Evolutionary conservation across 2,329 filamentous ascomycete genomes (phyloP), one percentile per base, ranked within the genome.

Genomic region (Hymenotorrendiella dingleyae): DNA sequence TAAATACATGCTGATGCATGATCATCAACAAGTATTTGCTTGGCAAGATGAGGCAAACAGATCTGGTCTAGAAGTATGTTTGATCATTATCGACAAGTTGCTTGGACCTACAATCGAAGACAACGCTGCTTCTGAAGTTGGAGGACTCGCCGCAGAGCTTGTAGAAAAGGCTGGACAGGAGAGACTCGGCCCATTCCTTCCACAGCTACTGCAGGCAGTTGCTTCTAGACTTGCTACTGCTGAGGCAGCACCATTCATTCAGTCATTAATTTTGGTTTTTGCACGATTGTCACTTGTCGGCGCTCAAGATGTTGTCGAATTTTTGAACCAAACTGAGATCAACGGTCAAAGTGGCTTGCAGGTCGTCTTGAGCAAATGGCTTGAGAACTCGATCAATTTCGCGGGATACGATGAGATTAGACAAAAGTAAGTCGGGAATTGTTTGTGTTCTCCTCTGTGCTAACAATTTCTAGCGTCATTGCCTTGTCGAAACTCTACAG

Each of bases 371-470:
- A 76, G 82, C 65, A 96, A 97, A 67, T 98, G 93, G 93, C 72
- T 98, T 1, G 93, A 97, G 68, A 95, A 97, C 65, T 95, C 89
- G 4, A 78, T 94, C 64, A 94, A 85, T 64, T 98, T 98, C 66
- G 89, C 89, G n/a, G 93, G 93, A 10, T 98, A 96, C 56, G 90
- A 97, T 57, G 91, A 96, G 64, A 97, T 97, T 55, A 80, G 90
- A 54, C 88, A 96, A 64, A 98, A 97, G 86, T 90, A 70, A 64
- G 81, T 70, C n/a, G 1, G 11, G 8, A 20, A 23, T 12, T 3
- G 17, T 6, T 2, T n/a, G 1, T 10, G 8, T 21, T 17, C 8
- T 34, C 23, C 16, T 7, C 23, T n/a, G 17, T 47, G 36, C 65
- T 69, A 57, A 71, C 52, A 21, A 28, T 14, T 26, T 32, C 6